Evolutionary conservation across 2,329 filamentous ascomycete species (phyloP).

Genomic region (Fusarium sororula): DNA sequence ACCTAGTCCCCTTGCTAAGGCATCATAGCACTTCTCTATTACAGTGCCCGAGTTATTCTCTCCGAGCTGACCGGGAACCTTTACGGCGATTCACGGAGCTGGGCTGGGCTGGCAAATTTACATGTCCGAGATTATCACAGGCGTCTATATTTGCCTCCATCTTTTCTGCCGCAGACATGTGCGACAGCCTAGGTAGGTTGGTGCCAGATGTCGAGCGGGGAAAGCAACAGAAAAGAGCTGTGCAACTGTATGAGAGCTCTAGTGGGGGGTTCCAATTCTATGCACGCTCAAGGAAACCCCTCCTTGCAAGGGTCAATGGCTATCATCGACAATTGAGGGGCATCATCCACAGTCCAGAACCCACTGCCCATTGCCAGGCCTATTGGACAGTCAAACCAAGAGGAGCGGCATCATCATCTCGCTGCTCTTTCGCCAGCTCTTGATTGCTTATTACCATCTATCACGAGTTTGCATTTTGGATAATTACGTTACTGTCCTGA

Average conservation of each 20-base stretch:
- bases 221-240: constrained; percentile 16
- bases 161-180: constrained; percentile 19
- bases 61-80: constrained; percentile 14
- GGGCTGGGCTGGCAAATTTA: constrained; percentile 13
- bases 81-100: constrained; percentile 4
- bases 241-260: constrained; percentile 22
- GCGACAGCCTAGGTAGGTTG: constrained; percentile 9
- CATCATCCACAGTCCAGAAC: constrained; percentile 31
- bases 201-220: constrained; percentile 23
- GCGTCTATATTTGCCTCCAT: constrained; percentile 3
- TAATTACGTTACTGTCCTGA: constrained; percentile 22
- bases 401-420: constrained; percentile 27
- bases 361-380: constrained; percentile 31
- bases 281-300: constrained; percentile 18
- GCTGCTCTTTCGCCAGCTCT: constrained; percentile 24
- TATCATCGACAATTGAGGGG: constrained; percentile 31
- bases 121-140: constrained; percentile 32
- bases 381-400: constrained; percentile 31
- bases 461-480: constrained; percentile 20
- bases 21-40: background rate
- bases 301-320: constrained; percentile 23
- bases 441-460: constrained; percentile 5
- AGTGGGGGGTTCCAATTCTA: constrained; percentile 21
- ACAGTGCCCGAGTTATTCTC: background rate
- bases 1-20: background rate